phyloP scores from a whole-genome alignment of 1,139 yeast genomes.

The Wickerhamomyces sp. region DNA sequence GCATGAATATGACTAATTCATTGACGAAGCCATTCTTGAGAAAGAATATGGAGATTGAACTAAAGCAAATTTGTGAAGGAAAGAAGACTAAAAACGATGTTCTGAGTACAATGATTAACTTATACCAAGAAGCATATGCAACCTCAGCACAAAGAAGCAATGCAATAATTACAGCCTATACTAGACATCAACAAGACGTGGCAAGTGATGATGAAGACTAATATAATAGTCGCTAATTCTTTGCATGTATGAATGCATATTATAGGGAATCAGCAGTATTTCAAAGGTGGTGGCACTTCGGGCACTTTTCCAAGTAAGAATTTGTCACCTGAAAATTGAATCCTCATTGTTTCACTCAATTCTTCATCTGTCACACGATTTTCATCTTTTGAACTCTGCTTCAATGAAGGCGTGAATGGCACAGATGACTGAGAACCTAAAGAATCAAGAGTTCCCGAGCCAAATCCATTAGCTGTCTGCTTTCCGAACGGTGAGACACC shows the following conservation, averaged over 20 bases:
- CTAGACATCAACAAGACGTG: slow-evolving; percentile 13
- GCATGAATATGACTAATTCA: slow-evolving; percentile 68
- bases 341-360: slow-evolving; percentile 37
- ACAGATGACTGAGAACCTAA: slow-evolving; percentile 4
- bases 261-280: slow-evolving; percentile 37
- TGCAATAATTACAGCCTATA: slow-evolving; percentile 15
- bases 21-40: slow-evolving; percentile 87
- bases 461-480: slow-evolving; percentile 3
- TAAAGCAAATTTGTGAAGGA: slow-evolving; percentile 70
- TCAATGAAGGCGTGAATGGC: slow-evolving; percentile 10
- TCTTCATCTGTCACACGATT: slow-evolving; percentile 31
- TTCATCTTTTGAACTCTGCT: slow-evolving; percentile 33
- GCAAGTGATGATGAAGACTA: not conserved
- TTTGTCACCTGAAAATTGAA: slow-evolving; percentile 43
- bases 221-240: too few species aligned
- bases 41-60: slow-evolving; percentile 63
- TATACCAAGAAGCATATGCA: slow-evolving; percentile 50
- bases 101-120: slow-evolving; percentile 45
- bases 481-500: too few species aligned
- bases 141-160: slow-evolving; percentile 16
- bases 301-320: slow-evolving; percentile 72
- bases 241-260: too few species aligned
- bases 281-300: slow-evolving; percentile 71
- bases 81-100: slow-evolving; percentile 48
- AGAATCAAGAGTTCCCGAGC: slow-evolving; percentile 2